Percentiles rank a stretch among this genome's conserved stretches.
phyloP scores from a whole-genome alignment of 106 monocot genomes.

The Cymbidium sinense region DNA sequence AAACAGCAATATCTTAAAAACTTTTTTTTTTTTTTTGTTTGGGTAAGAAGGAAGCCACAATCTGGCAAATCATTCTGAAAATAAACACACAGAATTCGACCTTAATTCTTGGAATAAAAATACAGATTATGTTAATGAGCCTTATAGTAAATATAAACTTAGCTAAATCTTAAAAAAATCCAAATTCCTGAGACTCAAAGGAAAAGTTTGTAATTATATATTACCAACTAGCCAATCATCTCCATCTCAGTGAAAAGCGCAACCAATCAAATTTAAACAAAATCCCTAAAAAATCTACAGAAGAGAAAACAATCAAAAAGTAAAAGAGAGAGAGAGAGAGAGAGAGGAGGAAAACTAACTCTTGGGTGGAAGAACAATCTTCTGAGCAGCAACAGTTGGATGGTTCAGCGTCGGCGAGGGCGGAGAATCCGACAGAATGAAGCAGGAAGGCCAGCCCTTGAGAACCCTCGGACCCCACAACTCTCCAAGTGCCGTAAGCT shows the following conservation, averaged over 20 bases:
- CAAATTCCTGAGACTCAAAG: background rate
- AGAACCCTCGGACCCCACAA: slow-evolving; percentile 63
- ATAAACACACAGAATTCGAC: background rate
- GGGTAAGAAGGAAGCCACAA: no score
- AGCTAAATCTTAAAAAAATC: background rate
- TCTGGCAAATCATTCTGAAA: no score
- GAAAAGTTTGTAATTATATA: background rate
- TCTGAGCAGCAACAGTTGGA: slow-evolving; percentile 11
- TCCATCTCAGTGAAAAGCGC: background rate
- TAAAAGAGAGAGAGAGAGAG: background rate
- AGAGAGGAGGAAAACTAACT: slow-evolving; percentile 28
- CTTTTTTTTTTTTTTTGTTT: no score
- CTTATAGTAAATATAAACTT: slow-evolving; percentile 1
- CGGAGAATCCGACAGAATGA: slow-evolving; percentile 17
- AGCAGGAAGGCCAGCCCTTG: slow-evolving; percentile 79
- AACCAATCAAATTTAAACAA: slow-evolving; percentile 6
- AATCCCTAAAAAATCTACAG: background rate
- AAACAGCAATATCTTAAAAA: background rate
- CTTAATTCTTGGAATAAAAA: background rate
- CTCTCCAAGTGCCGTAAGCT: slow-evolving; percentile 79
- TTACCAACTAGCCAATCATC: background rate
- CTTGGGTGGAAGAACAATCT: slow-evolving; percentile 39
- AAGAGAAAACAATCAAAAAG: background rate
- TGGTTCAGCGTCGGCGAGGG: slow-evolving; percentile 3
- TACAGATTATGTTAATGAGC: background rate